Evolutionary conservation across 2,329 filamentous ascomycete species (phyloP), one percentile per base, ranked within the genome.

Genomic region (Scedosporium apiospermum): DNA sequence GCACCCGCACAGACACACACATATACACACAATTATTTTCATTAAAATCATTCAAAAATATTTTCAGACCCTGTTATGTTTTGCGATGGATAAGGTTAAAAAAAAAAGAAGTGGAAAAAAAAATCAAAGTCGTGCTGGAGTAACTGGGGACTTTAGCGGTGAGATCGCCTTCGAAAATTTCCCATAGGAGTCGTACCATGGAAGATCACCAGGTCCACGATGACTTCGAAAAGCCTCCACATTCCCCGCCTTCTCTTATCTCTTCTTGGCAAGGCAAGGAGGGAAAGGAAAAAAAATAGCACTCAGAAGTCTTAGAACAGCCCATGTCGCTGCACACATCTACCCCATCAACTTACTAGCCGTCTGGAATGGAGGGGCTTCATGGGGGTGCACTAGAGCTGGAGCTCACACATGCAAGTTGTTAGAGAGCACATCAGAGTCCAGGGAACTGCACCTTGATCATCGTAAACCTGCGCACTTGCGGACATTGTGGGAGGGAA

Each of bases 281-380:
- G 23, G 23, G 14, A 55, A 21, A 53, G 27, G 12, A 6, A 27
- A 27, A 55, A 55, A 55, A 55, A 30, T 18, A 55, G 2, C 6
- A 55, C 51, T 55, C 51, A 26, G 51, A 23, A 55, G 23, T 30
- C 51, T 55, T n/a, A 16, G 21, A 55, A 26, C 51, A 23, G 51
- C 51, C 51, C 51, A 55, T 55, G 51, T 55, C 51, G 51, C 51
- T 55, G 51, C 44, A 49, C 51, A 55, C 21, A 55, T 23, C 51
- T 55, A 23, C 51, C 49, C 16, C 21, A 12, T 53, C 23, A 6
- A 55, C 6, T n/a, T 14, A 55, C 6, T 16, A 26, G 18, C 27
- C 18, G 21, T 27, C 23, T 7, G 51, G 30, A 23, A 23, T 55
- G 18, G 51, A 55, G 51, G 51, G 51, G 21, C 51, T 21, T 23